These are phyloP conservation scores for Talaromyces islandicus DNA, from an alignment of 2,329 filamentous ascomycete genomes.

Conservation along the genomic window DNA sequence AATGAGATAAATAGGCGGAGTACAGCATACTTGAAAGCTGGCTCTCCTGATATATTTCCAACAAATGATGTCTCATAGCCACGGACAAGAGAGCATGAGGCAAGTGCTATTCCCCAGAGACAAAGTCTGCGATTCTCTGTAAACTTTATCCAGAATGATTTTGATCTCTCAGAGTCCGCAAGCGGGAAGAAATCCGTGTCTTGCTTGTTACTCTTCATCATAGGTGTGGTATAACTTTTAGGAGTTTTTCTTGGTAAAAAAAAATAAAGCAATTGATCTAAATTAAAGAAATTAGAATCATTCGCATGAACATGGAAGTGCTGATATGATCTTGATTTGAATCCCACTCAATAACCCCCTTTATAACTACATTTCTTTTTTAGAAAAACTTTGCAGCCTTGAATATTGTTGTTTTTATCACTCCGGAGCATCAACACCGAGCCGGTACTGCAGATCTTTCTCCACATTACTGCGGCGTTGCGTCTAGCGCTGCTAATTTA, in stretches of 20 bases:
- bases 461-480: not conserved
- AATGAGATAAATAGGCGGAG: not conserved
- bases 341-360: not conserved
- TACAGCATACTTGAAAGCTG: not conserved
- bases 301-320: not conserved
- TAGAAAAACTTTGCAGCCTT: not conserved
- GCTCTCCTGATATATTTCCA: not conserved
- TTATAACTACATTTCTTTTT: not conserved
- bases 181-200: not conserved
- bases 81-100: not conserved
- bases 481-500: not conserved
- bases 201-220: not conserved
- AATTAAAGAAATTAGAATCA: not conserved
- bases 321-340: not conserved
- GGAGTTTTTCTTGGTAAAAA: not conserved
- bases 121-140: not conserved
- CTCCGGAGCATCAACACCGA: not conserved
- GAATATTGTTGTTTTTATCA: not conserved
- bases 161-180: not conserved
- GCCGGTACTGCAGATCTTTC: not conserved
- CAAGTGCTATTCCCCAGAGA: not conserved
- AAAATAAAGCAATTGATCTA: not conserved
- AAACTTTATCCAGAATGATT: not conserved
- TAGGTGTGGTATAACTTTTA: not conserved
- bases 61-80: not conserved